phyloP scores from a whole-genome alignment of 495 filamentous ascomycete genomes.

The Tuber brumale region DNA sequence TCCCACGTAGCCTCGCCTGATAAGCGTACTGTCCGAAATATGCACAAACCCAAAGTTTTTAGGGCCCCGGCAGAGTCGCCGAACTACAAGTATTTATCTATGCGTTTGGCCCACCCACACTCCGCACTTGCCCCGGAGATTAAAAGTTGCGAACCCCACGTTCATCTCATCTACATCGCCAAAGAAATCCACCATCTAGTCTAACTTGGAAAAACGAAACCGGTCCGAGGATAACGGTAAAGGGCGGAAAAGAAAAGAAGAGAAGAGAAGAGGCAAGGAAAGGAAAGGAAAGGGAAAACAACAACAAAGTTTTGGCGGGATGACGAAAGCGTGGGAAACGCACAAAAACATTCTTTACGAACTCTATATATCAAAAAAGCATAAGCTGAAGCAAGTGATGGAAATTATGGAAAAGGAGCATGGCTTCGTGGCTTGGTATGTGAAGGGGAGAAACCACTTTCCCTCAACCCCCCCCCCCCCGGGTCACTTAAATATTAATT shows the following conservation, averaged over 20 bases:
- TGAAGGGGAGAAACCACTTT: neutral
- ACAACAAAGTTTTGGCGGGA: neutral
- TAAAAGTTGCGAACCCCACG: neutral
- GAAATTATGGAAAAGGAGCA: neutral
- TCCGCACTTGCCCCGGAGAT: neutral
- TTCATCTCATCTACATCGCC: neutral
- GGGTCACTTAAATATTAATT: neutral
- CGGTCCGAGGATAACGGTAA: neutral
- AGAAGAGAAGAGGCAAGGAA: no score
- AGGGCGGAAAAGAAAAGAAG: neutral
- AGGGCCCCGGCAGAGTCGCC: neutral
- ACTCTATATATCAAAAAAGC: neutral
- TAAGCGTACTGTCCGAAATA: neutral
- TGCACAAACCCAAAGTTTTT: neutral
- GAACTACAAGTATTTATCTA: neutral
- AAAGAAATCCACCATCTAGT: neutral
- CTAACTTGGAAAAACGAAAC: neutral
- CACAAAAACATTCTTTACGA: neutral
- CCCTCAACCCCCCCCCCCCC: neutral
- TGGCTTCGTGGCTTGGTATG: neutral
- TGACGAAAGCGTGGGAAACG: neutral
- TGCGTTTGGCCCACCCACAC: neutral
- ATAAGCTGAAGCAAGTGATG: neutral
- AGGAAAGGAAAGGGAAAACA: neutral
- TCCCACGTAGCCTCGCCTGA: neutral